These are phyloP conservation scores for Tilletia caries DNA, from an alignment of 1,284 basidiomycete species.

Conservation along the genomic window DNA sequence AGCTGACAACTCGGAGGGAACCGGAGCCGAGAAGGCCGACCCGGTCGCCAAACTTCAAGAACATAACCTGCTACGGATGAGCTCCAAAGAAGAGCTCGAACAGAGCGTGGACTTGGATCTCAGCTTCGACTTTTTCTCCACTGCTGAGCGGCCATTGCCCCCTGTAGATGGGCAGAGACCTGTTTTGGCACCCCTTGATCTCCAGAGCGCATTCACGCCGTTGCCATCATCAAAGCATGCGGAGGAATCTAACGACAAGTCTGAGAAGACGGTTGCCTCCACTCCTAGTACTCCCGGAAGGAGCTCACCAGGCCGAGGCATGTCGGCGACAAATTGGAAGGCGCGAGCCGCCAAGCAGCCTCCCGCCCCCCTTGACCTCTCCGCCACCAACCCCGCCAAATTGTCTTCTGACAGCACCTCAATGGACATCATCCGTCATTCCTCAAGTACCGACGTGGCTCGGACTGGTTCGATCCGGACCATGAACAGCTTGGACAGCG, in stretches of 20 bases:
- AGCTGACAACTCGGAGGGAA: not conserved
- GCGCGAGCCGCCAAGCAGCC: slow-evolving; percentile 4
- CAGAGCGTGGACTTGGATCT: slow-evolving; percentile 11
- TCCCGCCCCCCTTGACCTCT: not conserved
- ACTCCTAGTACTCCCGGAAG: not conserved
- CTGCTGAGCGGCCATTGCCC: not conserved
- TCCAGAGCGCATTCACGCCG: not conserved
- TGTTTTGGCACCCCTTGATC: not conserved
- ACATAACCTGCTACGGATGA: slow-evolving; percentile 5
- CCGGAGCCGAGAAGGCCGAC: not conserved
- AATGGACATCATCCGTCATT: not conserved
- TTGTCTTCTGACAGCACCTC: not conserved
- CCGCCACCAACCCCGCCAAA: slow-evolving; percentile 11
- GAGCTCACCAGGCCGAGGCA: not conserved
- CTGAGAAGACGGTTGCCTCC: not conserved
- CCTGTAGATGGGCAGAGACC: not conserved
- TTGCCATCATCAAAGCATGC: not conserved
- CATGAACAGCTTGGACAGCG: not conserved
- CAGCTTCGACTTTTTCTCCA: slow-evolving; percentile 10
- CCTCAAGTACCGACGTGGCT: not conserved
- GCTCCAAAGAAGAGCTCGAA: slow-evolving; percentile 8
- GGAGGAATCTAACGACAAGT: not conserved
- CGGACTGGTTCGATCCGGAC: not conserved
- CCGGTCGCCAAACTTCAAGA: slow-evolving; percentile 12
- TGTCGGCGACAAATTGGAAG: slow-evolving; percentile 1